Evolutionary conservation across 345 rosid species (phyloP).

Genomic region (Fremontodendron californicum): DNA sequence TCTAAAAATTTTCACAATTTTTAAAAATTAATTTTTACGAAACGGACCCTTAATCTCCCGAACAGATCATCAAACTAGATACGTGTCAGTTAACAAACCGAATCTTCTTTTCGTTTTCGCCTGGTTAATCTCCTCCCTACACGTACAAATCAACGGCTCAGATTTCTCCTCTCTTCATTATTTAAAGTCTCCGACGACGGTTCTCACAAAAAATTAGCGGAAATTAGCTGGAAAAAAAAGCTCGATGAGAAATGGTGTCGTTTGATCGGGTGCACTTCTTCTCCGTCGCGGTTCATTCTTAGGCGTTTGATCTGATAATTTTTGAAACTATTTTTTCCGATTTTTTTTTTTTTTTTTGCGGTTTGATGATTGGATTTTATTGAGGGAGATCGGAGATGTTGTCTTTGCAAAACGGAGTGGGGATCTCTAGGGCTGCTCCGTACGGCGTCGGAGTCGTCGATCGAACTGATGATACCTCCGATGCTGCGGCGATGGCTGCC

Average conservation of each 20-base stretch:
- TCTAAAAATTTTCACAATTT: no score
- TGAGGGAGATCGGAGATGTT: conserved; percentile 38
- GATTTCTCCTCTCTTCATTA: background rate
- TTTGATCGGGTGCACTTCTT: conserved; percentile 22
- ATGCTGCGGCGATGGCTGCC: background rate
- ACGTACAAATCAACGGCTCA: conserved; percentile 12
- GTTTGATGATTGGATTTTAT: conserved; percentile 21
- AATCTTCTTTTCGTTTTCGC: conserved; percentile 1
- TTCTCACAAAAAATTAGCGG: background rate
- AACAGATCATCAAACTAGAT: background rate
- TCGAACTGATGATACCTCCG: conserved; percentile 38
- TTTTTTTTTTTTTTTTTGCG: conserved; percentile 6
- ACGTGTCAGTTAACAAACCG: conserved; percentile 20
- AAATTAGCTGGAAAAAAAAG: background rate
- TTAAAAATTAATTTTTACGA: no score
- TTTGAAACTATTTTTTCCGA: background rate
- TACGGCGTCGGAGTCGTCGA: conserved; percentile 23
- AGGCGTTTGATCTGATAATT: conserved; percentile 22
- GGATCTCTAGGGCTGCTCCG: conserved; percentile 33
- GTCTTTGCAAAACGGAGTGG: conserved; percentile 51
- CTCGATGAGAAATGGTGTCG: conserved; percentile 12
- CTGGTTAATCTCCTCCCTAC: conserved; percentile 11
- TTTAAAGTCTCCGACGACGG: background rate
- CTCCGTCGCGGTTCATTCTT: background rate
- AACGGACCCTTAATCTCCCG: no score